These are phyloP conservation scores for Leishmania arabica DNA, from an alignment of 208 protist genomes.

Conservation along the genomic window DNA sequence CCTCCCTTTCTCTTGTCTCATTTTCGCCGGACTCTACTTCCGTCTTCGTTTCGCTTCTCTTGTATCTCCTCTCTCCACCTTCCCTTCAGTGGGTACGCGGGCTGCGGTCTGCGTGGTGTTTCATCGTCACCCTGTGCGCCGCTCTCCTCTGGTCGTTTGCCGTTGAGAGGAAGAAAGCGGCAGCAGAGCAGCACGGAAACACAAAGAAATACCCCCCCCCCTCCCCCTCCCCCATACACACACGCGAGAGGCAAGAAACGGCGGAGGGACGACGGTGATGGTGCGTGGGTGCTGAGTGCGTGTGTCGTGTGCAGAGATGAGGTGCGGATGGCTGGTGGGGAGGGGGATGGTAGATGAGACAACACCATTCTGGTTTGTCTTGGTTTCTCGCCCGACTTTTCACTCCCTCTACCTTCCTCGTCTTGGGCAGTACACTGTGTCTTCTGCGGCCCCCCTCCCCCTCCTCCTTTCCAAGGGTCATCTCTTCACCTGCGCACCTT, in stretches of 20 bases:
- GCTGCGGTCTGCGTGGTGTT: not conserved
- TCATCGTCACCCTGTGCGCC: not conserved
- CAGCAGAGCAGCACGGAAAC: too few relatives aligned
- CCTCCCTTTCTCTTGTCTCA: not conserved
- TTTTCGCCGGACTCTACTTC: not conserved
- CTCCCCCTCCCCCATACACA: too few relatives aligned
- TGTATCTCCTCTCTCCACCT: not conserved
- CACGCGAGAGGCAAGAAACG: not conserved
- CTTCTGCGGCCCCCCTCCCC: not conserved
- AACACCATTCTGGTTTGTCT: not conserved
- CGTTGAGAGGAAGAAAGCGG: not conserved
- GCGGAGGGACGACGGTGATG: not conserved
- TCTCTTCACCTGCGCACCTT: not conserved
- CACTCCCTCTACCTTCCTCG: not conserved
- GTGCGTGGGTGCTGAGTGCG: not conserved
- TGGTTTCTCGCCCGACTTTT: not conserved
- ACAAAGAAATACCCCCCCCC: too few relatives aligned
- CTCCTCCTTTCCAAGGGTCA: not conserved
- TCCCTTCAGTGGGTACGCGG: not conserved
- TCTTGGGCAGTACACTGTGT: not conserved
- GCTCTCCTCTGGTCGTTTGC: not conserved
- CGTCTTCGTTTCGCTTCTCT: not conserved
- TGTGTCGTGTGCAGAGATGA: conserved; percentile 2
- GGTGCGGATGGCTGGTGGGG: not conserved
- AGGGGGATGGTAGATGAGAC: not conserved